These are phyloP conservation scores for Echinosphaeria canescens DNA, from an alignment of 2,329 filamentous ascomycete species.

Conservation along the genomic window DNA sequence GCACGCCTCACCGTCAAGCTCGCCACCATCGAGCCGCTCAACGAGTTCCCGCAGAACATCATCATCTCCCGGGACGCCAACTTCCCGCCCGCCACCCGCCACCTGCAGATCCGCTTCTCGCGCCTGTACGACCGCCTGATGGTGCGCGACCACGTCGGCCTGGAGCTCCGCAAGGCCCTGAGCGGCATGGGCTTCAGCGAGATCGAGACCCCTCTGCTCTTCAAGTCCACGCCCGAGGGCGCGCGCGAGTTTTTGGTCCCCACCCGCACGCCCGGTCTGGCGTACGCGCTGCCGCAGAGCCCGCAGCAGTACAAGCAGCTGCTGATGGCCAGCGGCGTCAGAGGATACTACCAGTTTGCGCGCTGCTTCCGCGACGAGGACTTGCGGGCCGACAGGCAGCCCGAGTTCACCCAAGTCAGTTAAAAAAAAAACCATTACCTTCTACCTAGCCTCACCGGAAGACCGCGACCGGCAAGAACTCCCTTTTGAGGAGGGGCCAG, in stretches of 20 bases:
- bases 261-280: constrained; percentile 50
- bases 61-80: constrained; percentile 54
- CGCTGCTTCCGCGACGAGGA: constrained; percentile 94
- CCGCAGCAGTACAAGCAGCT: constrained; percentile 98
- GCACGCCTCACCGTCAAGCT: constrained; percentile 34
- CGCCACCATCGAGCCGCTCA: constrained; percentile 41
- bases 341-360: constrained; percentile 78
- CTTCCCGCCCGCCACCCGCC: constrained; percentile 54
- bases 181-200: constrained; percentile 42
- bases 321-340: constrained; percentile 75
- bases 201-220: constrained; percentile 81
- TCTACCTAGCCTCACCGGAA: too few species aligned
- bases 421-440: too few species aligned
- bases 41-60: constrained; percentile 52
- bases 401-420: constrained; percentile 94
- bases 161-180: constrained; percentile 22
- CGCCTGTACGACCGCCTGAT: constrained; percentile 44
- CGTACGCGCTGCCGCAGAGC: constrained; percentile 86
- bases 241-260: constrained; percentile 90
- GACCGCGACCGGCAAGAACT: too few species aligned
- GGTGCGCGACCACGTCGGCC: constrained; percentile 39
- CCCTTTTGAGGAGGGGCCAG: too few species aligned
- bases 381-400: constrained; percentile 75
- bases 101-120: constrained; percentile 70
- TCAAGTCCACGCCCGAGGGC: constrained; percentile 95